phyloP scores from a whole-genome alignment of 2,329 filamentous ascomycete species.

The Zymoseptoria ardabiliae region DNA sequence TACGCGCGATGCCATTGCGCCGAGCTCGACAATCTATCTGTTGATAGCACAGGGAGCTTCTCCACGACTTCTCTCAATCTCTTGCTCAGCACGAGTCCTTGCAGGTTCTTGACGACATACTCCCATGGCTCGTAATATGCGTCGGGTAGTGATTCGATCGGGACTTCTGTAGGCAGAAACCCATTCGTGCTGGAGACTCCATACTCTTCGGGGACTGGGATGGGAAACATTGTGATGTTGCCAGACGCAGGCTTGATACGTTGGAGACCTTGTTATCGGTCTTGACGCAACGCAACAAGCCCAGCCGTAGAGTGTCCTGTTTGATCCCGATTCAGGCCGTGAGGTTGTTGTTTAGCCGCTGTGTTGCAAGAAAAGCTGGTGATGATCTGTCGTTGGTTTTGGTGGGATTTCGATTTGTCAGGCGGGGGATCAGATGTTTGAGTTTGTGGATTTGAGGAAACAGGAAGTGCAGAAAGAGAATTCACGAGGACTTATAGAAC shows the following conservation, averaged over 20 bases:
- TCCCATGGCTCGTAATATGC: conserved; percentile 96
- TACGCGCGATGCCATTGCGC: conserved; percentile 90
- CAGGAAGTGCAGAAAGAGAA: not conserved
- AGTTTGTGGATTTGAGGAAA: not conserved
- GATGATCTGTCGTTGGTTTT: not conserved
- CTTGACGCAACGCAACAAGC: conserved; percentile 29
- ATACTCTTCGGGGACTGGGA: conserved; percentile 61
- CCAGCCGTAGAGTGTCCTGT: conserved; percentile 23
- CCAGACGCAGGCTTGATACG: conserved; percentile 33
- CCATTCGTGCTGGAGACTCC: conserved; percentile 71
- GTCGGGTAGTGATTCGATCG: conserved; percentile 73
- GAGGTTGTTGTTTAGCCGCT: not conserved
- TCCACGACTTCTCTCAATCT: conserved; percentile 75
- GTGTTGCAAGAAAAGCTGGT: not conserved
- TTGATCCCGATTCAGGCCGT: not conserved
- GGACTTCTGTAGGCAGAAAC: conserved; percentile 77
- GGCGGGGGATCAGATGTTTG: not conserved
- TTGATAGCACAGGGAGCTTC: conserved; percentile 73
- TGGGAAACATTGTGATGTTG: conserved; percentile 34
- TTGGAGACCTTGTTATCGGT: conserved; percentile 20
- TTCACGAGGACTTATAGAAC: not conserved
- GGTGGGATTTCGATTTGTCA: not conserved
- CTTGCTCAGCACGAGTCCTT: conserved; percentile 77
- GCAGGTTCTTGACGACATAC: conserved; percentile 73
- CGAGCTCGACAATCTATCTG: conserved; percentile 70